phyloP scores from a whole-genome alignment of 1,284 basidiomycete species.

The Moesziomyces parantarcticus region DNA sequence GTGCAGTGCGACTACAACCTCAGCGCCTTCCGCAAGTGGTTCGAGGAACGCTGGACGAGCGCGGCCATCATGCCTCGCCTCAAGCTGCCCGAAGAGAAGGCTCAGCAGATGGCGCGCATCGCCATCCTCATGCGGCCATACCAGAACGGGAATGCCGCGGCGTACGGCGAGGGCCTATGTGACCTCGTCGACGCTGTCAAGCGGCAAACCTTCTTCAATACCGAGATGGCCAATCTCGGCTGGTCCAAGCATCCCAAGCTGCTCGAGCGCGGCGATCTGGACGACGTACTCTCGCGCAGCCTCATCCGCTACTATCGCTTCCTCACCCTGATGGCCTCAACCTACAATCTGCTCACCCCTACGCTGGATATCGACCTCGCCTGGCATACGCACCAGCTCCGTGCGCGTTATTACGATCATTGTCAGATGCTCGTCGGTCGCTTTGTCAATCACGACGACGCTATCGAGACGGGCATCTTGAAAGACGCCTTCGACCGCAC shows the following conservation, averaged over 20 bases:
- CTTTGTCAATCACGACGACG: conserved; percentile 61
- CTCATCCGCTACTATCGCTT: conserved; percentile 55
- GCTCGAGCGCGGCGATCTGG: conserved; percentile 22
- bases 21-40: conserved; percentile 25
- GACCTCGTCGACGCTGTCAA: conserved; percentile 47
- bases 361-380: conserved; percentile 60
- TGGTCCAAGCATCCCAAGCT: conserved; percentile 40
- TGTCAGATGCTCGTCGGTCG: conserved; percentile 42
- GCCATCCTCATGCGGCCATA: conserved; percentile 36
- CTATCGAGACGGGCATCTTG: conserved; percentile 51
- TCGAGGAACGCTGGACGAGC: conserved; percentile 26
- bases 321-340: conserved; percentile 31
- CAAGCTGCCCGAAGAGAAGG: conserved; percentile 18
- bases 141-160: conserved; percentile 39
- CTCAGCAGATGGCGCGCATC: conserved; percentile 33
- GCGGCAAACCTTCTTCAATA: conserved; percentile 42
- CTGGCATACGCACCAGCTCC: conserved; percentile 60
- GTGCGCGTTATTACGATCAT: conserved; percentile 36
- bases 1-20: conserved; percentile 27
- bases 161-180: conserved; percentile 40
- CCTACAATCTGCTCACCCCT: conserved; percentile 34
- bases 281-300: conserved; percentile 31
- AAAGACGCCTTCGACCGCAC: conserved; percentile 53
- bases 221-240: conserved; percentile 43
- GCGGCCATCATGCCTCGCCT: conserved; percentile 15